Conservation (phyloP, 768 basidiomycete genomes). For the Serendipita sp. region DNA sequence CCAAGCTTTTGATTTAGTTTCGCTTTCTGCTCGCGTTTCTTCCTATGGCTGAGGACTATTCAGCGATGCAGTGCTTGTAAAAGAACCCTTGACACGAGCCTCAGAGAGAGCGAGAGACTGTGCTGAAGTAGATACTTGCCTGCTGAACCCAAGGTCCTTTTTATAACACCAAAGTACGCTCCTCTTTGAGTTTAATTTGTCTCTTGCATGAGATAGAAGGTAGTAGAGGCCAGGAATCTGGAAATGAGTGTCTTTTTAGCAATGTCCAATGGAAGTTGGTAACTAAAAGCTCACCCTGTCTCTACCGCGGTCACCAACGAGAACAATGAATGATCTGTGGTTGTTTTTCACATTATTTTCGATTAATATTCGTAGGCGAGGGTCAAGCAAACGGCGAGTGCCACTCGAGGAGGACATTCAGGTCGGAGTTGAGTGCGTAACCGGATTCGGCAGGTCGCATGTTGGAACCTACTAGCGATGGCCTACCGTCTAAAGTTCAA, state of each 20-base stretch:
- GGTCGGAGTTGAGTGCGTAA: not conserved
- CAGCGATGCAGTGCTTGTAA: conserved; percentile 1
- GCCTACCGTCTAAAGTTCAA: conserved; percentile 1
- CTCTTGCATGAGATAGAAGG: conserved; percentile 76
- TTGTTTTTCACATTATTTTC: conserved; percentile 87
- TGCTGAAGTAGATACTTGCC: conserved; percentile 29
- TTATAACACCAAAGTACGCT: conserved; percentile 98
- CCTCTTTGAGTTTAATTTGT: conserved; percentile 54
- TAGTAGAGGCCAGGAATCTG: conserved; percentile 93
- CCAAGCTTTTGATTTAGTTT: conserved; percentile 93
- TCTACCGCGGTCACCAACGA: conserved; percentile 85
- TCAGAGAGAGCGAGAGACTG: not conserved
- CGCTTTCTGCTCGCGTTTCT: conserved; percentile 92
- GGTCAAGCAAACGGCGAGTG: conserved; percentile 38
- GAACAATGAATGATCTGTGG: conserved; percentile 86
- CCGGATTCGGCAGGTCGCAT: not conserved
- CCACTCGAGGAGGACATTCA: not conserved
- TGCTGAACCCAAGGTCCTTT: conserved; percentile 93
- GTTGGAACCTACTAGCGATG: not conserved
- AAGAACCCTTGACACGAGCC: conserved; percentile 5
- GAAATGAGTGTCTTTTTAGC: not conserved
- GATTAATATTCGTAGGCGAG: conserved; percentile 82
- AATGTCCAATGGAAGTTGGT: not conserved
- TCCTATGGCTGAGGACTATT: conserved; percentile 52
- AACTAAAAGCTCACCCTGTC: conserved; percentile 51